A percentile compares a stretch with the other conserved stretches of the same genome.
Conservation (phyloP, 1,139 yeast species). For the Lodderomyces pseudojiufengensis region DNA sequence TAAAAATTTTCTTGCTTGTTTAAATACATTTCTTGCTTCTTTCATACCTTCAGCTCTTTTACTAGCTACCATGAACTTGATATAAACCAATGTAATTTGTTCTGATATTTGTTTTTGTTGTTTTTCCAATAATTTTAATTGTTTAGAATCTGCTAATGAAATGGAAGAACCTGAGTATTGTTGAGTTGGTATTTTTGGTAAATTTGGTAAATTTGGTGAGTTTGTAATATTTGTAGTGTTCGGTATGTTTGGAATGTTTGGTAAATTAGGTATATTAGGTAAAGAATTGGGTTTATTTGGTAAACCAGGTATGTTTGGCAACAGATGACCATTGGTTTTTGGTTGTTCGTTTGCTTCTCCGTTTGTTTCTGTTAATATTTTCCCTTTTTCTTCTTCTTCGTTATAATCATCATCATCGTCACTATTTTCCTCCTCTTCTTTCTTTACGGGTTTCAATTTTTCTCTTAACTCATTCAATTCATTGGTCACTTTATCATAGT, state of each 20-base stretch:
- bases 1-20: conserved; percentile 52
- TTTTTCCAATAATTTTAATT: conserved; percentile 10
- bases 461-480: conserved; percentile 25
- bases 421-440: conserved; percentile 11
- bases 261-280: conserved; percentile 3
- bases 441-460: conserved; percentile 13
- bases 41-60: conserved; percentile 64
- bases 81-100: conserved; percentile 49
- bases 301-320: neutral
- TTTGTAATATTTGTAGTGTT: neutral
- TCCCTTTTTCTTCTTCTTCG: neutral
- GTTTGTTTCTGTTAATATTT: neutral
- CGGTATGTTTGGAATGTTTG: conserved; percentile 1
- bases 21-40: conserved; percentile 68
- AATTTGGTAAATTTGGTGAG: conserved; percentile 2
- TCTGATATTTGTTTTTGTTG: conserved; percentile 24
- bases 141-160: conserved; percentile 12
- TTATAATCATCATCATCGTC: conserved; percentile 17
- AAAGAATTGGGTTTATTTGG: conserved; percentile 3
- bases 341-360: conserved; percentile 1
- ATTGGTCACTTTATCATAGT: conserved; percentile 24
- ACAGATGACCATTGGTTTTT: neutral
- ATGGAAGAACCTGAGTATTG: conserved; percentile 5
- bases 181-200: conserved; percentile 6
- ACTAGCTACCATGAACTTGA: conserved; percentile 56